Percentiles rank a stretch among this genome's conserved stretches.
phyloP scores from a whole-genome alignment of 1,139 yeast species.

The Diutina siamensis region DNA sequence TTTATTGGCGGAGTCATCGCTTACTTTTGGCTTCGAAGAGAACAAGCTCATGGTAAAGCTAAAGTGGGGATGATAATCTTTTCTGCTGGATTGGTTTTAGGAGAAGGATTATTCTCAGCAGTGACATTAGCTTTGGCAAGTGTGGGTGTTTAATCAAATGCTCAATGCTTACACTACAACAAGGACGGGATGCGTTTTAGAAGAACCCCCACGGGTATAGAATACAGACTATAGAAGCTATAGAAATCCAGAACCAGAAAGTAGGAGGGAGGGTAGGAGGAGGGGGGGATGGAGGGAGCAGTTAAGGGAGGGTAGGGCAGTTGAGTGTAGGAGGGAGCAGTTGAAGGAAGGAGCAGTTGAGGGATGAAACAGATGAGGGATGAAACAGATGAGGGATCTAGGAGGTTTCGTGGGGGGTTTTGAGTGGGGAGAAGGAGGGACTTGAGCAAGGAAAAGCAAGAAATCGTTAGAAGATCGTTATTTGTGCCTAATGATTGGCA shows the following conservation, averaged over 20 bases:
- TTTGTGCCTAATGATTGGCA: constrained; percentile 1
- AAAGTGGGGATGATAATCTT: constrained; percentile 69
- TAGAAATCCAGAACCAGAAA: background rate
- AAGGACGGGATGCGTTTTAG: background rate
- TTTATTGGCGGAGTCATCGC: constrained; percentile 82
- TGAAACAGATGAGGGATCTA: background rate
- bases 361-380: background rate
- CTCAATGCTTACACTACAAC: background rate
- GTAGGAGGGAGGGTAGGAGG: background rate
- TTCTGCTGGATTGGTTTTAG: constrained; percentile 85
- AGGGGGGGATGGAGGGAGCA: background rate
- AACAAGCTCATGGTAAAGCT: constrained; percentile 23
- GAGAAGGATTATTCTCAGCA: constrained; percentile 85
- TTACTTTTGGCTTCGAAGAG: constrained; percentile 38
- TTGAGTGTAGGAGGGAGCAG: background rate
- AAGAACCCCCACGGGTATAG: background rate
- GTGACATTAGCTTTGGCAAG: constrained; percentile 70
- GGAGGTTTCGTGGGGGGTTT: no score
- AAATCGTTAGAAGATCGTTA: background rate
- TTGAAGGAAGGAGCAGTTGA: background rate
- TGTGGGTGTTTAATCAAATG: constrained; percentile 26
- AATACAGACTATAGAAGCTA: background rate
- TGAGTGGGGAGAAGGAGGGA: no score
- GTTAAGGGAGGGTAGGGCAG: background rate
- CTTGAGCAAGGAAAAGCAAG: no score